A percentile compares a stretch with the other conserved stretches of the same genome.
These are phyloP conservation scores for Citrus sp. DNA, from an alignment of 345 rosid genomes.

Conservation along the genomic window DNA sequence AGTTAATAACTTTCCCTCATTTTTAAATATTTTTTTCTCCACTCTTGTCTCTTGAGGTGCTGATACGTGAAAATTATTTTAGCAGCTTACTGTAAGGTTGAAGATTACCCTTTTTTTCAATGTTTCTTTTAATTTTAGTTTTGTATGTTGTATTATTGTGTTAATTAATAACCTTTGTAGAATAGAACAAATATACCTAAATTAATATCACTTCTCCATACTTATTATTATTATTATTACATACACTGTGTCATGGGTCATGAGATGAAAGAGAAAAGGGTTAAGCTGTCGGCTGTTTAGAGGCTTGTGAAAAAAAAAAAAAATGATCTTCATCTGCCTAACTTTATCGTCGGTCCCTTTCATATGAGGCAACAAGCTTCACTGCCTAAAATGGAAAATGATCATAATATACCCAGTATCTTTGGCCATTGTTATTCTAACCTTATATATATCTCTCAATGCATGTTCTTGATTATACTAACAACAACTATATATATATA, in stretches of 20 bases:
- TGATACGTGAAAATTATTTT: conserved; percentile 14
- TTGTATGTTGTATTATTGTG: conserved; percentile 4
- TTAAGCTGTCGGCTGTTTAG: conserved; percentile 48
- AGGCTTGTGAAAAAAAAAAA: conserved; percentile 21
- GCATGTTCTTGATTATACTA: background rate
- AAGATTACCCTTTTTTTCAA: background rate
- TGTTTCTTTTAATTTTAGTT: background rate
- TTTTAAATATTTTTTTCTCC: conserved; percentile 15
- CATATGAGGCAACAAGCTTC: conserved; percentile 32
- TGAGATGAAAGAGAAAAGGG: background rate
- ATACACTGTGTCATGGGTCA: background rate
- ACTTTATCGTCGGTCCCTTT: conserved; percentile 39
- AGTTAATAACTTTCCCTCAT: conserved; percentile 7
- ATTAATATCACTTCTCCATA: conserved; percentile 7
- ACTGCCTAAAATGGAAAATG: conserved; percentile 44
- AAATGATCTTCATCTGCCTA: conserved; percentile 15
- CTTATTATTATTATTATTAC: background rate
- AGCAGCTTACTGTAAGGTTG: conserved; percentile 13
- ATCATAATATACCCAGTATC: conserved; percentile 20
- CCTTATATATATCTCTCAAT: background rate
- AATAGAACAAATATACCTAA: conserved; percentile 17
- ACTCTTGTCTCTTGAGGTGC: conserved; percentile 14
- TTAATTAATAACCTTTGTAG: conserved; percentile 17
- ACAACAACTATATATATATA: no score
- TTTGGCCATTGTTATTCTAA: conserved; percentile 2